These are phyloP conservation scores for Suhomyces prunicola DNA, from an alignment of 805 yeast genomes.

Conservation along the genomic window DNA sequence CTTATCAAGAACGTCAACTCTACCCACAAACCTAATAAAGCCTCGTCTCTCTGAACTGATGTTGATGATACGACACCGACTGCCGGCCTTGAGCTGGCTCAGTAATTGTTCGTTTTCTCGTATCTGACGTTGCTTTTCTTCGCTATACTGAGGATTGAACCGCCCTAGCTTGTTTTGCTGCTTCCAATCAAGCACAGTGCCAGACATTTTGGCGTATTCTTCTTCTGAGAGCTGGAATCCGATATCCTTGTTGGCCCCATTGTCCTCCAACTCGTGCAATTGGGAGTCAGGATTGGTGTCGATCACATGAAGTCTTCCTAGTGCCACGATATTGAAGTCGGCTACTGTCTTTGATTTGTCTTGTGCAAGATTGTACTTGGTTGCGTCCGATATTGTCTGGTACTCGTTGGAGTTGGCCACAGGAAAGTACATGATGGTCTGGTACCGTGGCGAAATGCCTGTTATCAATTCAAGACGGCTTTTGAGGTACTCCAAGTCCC, in stretches of 20 bases:
- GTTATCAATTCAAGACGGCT: conserved; percentile 63
- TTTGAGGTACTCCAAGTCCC: conserved; percentile 56
- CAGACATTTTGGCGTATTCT: conserved; percentile 56
- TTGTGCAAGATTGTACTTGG: conserved; percentile 12
- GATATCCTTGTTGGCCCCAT: conserved; percentile 18
- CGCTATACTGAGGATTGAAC: conserved; percentile 53
- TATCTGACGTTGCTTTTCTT: conserved; percentile 25
- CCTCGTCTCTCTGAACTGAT: conserved; percentile 61
- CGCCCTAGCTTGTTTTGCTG: conserved; percentile 64
- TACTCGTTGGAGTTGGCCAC: conserved; percentile 35
- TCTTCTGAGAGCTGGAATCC: conserved; percentile 52
- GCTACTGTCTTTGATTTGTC: conserved; percentile 18
- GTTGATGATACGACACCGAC: conserved; percentile 51
- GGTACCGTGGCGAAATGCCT: conserved; percentile 64
- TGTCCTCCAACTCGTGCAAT: conserved; percentile 31
- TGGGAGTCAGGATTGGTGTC: conserved; percentile 55
- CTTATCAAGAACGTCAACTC: conserved; percentile 54
- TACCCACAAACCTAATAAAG: conserved; percentile 65
- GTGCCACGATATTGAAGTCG: conserved; percentile 30
- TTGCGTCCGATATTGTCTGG: conserved; percentile 20
- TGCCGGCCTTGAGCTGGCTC: conserved; percentile 40
- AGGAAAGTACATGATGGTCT: conserved; percentile 47
- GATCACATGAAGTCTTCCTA: conserved; percentile 54
- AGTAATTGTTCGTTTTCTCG: conserved; percentile 27
- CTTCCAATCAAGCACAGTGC: conserved; percentile 79